Base-by-base conservation (phyloP, 2,329 filamentous ascomycete genomes). In the Cercospora sojina region DNA sequence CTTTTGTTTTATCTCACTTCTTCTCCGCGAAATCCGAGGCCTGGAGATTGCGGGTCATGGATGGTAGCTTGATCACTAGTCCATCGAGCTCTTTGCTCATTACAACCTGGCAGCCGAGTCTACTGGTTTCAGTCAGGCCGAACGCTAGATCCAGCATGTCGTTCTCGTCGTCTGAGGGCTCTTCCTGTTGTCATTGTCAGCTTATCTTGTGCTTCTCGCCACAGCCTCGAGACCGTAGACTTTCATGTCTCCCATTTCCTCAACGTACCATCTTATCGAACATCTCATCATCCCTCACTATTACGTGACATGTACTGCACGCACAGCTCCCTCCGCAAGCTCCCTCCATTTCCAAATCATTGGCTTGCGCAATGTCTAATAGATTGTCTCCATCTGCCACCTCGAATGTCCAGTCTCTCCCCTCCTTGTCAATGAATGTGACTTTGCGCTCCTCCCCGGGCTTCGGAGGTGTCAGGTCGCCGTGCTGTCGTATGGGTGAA, bases 281-380 rank as follows among this genome's bases (percentile, higher is more conserved):
- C 79, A 88, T 86, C 4, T 86, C 86, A 53, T 91, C 87, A 74
- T 90, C 88, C 66, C 87, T 80, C 41, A 97, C 91, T 69, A 97
- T 93, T 64, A 96, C 90, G 80, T 97, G 93, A 82, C 93, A 97
- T 5, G 93, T 97, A 65, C 91, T 95, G 82, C 93, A 97, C 63
- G 93, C 93, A 80, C 93, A 97, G 35, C 91, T 95, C 23, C 93
- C 95, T 72, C 95, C 95, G 76, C 95, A 99, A 12, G 95, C 95
- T 68, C 95, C 88, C 83, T 99, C 95, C 94, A 99, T 98, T 79
- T 99, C 95, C 49, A 99, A 83, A 76, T 98, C 94, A 79, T 98
- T 87, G 55, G 91, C 92, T 78, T 97, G 94, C 23, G 94, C 95
- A 75, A 99, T 94, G 76, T 98, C 94, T 63, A 99, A 85, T 62